Conservation (phyloP, 345 rosid genomes). For the Anastatica hierochuntica region DNA sequence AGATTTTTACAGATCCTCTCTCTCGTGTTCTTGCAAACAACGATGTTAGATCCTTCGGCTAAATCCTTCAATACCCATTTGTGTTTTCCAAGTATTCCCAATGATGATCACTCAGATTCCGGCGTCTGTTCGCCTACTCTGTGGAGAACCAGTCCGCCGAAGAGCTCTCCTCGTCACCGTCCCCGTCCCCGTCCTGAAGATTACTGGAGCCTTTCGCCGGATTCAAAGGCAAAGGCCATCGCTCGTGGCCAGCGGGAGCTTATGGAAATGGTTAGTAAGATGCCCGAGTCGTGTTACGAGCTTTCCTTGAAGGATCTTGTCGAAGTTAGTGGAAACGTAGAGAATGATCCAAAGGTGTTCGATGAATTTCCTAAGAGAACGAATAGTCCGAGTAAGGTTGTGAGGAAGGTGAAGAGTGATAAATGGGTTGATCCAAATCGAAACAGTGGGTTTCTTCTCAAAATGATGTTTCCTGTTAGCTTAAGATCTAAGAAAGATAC, state of each 20-base stretch:
- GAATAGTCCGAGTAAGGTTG: neutral
- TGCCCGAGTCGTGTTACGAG: slow-evolving; percentile 91
- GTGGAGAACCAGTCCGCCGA: slow-evolving; percentile 54
- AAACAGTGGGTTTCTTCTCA: slow-evolving; percentile 57
- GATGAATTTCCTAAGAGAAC: slow-evolving; percentile 12
- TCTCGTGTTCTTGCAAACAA: too few relatives aligned
- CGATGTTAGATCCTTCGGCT: slow-evolving; percentile 30
- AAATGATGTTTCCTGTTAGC: slow-evolving; percentile 56
- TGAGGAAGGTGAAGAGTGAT: slow-evolving; percentile 24
- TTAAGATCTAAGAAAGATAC: slow-evolving; percentile 38
- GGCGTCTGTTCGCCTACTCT: slow-evolving; percentile 60
- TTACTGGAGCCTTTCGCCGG: slow-evolving; percentile 45
- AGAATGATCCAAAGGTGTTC: slow-evolving; percentile 14
- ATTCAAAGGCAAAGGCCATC: slow-evolving; percentile 56
- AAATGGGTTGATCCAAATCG: slow-evolving; percentile 28
- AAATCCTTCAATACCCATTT: slow-evolving; percentile 17
- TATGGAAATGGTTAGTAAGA: slow-evolving; percentile 80
- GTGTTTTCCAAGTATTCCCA: slow-evolving; percentile 17
- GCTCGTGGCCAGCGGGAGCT: slow-evolving; percentile 85
- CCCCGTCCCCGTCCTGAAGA: too few relatives aligned
- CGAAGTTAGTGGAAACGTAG: slow-evolving; percentile 32
- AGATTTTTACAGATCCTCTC: too few relatives aligned
- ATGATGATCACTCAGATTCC: slow-evolving; percentile 38
- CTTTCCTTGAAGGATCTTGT: slow-evolving; percentile 77
- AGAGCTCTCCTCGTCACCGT: slow-evolving; percentile 33